These are phyloP conservation scores for Alternaria infectoria DNA, from an alignment of 2,329 filamentous ascomycete genomes.

Conservation along the genomic window DNA sequence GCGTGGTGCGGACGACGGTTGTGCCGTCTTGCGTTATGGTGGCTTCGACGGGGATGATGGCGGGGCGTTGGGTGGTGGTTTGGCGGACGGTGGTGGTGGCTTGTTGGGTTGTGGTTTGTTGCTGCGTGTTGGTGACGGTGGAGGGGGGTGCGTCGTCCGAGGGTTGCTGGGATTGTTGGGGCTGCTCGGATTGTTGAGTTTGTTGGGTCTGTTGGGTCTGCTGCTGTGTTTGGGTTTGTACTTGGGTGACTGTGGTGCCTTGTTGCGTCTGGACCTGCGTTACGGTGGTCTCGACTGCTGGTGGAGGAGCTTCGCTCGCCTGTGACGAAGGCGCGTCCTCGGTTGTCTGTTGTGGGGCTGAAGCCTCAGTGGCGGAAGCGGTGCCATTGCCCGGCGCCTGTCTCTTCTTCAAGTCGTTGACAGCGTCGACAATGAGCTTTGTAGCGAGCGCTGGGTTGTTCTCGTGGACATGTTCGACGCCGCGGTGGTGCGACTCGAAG, in stretches of 20 bases:
- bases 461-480: constrained; percentile 67
- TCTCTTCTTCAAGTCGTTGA: constrained; percentile 54
- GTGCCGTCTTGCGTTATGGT: constrained; percentile 50
- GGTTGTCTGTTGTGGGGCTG: constrained; percentile 6
- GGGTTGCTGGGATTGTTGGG: not conserved
- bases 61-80: constrained; percentile 22
- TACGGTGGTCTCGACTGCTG: constrained; percentile 3
- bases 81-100: constrained; percentile 7
- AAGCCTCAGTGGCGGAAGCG: constrained; percentile 4
- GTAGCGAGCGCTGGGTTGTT: constrained; percentile 68
- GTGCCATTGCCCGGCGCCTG: constrained; percentile 44
- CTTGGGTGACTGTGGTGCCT: not conserved
- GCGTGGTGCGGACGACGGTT: constrained; percentile 45
- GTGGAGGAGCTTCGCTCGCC: constrained; percentile 4
- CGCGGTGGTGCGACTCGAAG: constrained; percentile 68
- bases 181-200: not conserved
- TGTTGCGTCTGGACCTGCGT: constrained; percentile 1
- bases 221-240: not conserved
- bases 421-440: constrained; percentile 68
- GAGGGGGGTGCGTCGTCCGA: constrained; percentile 1
- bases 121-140: not conserved
- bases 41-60: constrained; percentile 47
- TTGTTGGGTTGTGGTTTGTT: not conserved
- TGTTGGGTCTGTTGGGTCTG: constrained; percentile 3
- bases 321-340: constrained; percentile 10